Percentiles rank a stretch among this genome's conserved stretches.
phyloP scores from a whole-genome alignment of 2,329 filamentous ascomycete species.

The Colletotrichum sublineola region DNA sequence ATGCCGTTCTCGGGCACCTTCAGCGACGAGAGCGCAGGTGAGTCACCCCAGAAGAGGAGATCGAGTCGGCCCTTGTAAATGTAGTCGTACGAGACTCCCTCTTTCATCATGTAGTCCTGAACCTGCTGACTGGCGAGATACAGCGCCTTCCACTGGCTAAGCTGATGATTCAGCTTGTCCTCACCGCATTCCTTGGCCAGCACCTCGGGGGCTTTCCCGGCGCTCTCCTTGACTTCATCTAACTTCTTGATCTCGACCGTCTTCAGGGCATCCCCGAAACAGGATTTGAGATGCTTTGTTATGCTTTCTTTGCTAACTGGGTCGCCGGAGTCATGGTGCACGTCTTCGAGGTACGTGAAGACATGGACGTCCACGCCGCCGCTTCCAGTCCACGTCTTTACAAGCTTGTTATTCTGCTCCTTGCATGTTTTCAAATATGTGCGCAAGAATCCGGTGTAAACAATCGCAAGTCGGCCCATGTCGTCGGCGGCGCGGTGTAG shows the following conservation, averaged over 20 bases:
- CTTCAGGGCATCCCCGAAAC: slow-evolving; percentile 43
- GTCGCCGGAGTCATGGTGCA: slow-evolving; percentile 36
- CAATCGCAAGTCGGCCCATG: slow-evolving; percentile 43
- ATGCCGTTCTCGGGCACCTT: slow-evolving; percentile 38
- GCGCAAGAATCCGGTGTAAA: slow-evolving; percentile 44
- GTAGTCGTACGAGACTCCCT: slow-evolving; percentile 41
- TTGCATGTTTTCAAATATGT: slow-evolving; percentile 43
- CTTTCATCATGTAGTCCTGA: slow-evolving; percentile 48
- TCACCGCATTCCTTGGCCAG: slow-evolving; percentile 37
- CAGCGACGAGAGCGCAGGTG: slow-evolving; percentile 38
- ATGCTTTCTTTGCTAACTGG: slow-evolving; percentile 36
- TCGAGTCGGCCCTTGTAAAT: slow-evolving; percentile 42
- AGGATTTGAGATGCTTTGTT: slow-evolving; percentile 38
- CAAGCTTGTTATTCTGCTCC: slow-evolving; percentile 43
- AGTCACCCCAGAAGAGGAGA: slow-evolving; percentile 39
- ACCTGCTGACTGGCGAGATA: slow-evolving; percentile 51
- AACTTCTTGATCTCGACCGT: slow-evolving; percentile 38
- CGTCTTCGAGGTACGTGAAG: slow-evolving; percentile 44
- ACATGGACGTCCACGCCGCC: slow-evolving; percentile 44
- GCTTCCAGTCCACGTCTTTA: slow-evolving; percentile 42
- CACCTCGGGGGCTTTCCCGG: slow-evolving; percentile 26
- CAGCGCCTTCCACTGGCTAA: slow-evolving; percentile 44
- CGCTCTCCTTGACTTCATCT: slow-evolving; percentile 39
- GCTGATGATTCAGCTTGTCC: slow-evolving; percentile 40
- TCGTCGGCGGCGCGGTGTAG: slow-evolving; percentile 41